A percentile compares a stretch with the other conserved stretches of the same genome.
Evolutionary conservation across 1,284 basidiomycete species (phyloP).

Genomic region (Trichosporon sp.): DNA sequence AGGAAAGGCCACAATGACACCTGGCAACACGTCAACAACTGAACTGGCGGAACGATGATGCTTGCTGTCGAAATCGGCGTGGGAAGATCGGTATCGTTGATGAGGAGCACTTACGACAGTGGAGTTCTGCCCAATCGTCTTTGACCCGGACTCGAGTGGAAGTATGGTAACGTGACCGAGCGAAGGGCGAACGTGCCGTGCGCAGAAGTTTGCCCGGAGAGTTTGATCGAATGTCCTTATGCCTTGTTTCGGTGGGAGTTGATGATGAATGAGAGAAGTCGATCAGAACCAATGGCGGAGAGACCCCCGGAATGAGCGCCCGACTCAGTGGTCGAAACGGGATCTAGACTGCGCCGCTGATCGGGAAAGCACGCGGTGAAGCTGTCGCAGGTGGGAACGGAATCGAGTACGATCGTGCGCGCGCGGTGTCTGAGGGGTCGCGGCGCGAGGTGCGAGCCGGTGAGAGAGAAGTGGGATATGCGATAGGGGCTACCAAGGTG

Average conservation of each 20-base stretch:
- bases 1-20: background rate
- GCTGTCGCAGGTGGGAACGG: background rate
- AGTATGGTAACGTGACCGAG: background rate
- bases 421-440: slow-evolving; percentile 1
- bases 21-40: background rate
- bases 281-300: background rate
- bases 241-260: background rate
- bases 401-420: slow-evolving; percentile 3
- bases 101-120: background rate
- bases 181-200: background rate
- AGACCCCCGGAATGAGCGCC: background rate
- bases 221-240: background rate
- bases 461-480: background rate
- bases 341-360: background rate
- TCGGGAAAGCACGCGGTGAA: background rate
- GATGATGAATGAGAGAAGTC: background rate
- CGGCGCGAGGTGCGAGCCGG: slow-evolving; percentile 14
- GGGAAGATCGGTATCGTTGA: background rate
- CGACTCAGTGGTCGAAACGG: background rate
- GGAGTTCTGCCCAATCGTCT: background rate
- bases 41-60: background rate
- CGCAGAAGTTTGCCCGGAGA: slow-evolving; percentile 1
- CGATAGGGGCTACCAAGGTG: background rate
- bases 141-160: background rate
- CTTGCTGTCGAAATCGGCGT: background rate